Evolutionary conservation across 306 rosid species (phyloP), one percentile per base, ranked within the genome.

Genomic region (Fagus sylvatica): DNA sequence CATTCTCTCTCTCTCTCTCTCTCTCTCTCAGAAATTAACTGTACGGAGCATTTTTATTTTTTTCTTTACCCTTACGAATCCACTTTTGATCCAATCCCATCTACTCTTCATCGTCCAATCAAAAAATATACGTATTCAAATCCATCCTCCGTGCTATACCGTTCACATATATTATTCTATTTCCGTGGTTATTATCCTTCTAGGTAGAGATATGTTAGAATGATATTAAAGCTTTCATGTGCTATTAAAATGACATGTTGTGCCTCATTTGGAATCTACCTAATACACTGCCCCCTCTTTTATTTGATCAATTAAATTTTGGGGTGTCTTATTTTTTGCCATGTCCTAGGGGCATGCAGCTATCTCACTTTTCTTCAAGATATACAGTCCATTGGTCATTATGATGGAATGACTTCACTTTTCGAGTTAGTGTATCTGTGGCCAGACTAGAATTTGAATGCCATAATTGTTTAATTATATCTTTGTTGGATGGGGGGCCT

Each of bases 381-480:
- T 81, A 74, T 76, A 84, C 65, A 6, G 7, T 2, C 40, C 55
- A 34, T 75, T 78, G 85, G 88, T 84, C 86, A 91, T 91, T 73
- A 88, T 80, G 84, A 77, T 74, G 87, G 91, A 90, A 87, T 90
- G 95, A 90, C 91, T 80, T 89, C 76, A 78, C 82, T 85, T 22
- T 83, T 88, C 88, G 87, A 85, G 88, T 41, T 54, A 76, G 79
- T 53, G 41, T 19, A 59, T 78, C 69, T 22, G 60, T 15, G 41
- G 62, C 61, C 17, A 48, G 54, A 49, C 42, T 76, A 42, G 90
- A 84, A 78, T 89, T 85, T 85, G 71, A 84, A 82, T 85, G 85
- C 87, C 86, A 89, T 91, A 84, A 91, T 89, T 91, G 90, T 84
- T 87, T 87, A 76, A 91, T 91, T 91, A 89, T 91, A 78, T 85